Evolutionary conservation across 148 eudicot genomes (phyloP).

Genomic region (Rhododendron williamsianum): DNA sequence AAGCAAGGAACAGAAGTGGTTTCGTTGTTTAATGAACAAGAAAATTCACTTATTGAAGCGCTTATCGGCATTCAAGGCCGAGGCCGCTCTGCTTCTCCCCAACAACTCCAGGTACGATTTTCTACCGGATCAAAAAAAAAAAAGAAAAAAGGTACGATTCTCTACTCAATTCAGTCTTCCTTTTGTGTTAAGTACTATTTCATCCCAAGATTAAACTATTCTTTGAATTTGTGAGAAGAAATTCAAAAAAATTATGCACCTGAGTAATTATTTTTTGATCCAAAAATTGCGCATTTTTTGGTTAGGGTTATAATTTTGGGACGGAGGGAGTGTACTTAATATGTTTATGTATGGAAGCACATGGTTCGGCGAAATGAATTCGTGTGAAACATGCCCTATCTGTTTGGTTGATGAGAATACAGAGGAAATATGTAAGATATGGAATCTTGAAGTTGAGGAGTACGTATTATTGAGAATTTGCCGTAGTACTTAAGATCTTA

Average conservation of each 20-base stretch:
- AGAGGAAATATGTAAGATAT: background rate
- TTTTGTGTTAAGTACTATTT: background rate
- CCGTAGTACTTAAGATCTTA: background rate
- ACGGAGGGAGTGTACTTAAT: too few species aligned
- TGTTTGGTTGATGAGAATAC: background rate
- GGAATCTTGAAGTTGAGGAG: background rate
- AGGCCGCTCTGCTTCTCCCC: slow-evolving; percentile 74
- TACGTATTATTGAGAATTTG: background rate
- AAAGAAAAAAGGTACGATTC: slow-evolving; percentile 24
- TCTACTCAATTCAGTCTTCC: background rate
- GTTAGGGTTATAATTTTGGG: too few species aligned
- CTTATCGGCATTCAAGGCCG: slow-evolving; percentile 92
- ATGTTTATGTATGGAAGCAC: too few species aligned
- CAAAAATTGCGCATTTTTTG: too few species aligned
- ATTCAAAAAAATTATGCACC: too few species aligned
- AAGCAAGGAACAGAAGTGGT: slow-evolving; percentile 13
- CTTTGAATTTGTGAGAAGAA: too few species aligned
- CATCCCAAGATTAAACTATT: too few species aligned
- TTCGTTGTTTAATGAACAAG: slow-evolving; percentile 42
- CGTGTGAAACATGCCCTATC: background rate
- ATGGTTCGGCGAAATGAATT: background rate
- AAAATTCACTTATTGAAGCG: slow-evolving; percentile 57
- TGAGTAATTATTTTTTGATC: too few species aligned
- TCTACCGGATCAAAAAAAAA: background rate
- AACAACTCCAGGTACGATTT: slow-evolving; percentile 51